Conservation (phyloP, 768 basidiomycete species). For the Porpolomopsis calyptriformis region DNA sequence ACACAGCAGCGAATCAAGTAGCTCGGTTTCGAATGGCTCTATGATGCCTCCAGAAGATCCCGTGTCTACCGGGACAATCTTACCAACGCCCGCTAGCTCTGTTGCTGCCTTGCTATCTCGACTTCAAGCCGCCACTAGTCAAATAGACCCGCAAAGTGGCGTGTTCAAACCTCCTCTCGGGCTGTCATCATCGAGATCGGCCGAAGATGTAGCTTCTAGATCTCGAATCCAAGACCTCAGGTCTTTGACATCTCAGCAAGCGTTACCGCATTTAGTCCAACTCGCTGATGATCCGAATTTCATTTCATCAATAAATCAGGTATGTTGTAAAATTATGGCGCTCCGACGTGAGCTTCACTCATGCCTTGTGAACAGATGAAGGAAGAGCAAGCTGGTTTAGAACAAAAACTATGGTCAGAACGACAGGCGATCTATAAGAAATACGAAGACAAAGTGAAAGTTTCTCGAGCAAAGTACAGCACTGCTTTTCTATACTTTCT, state of each 20-base stretch:
- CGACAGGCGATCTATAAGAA: constrained; percentile 49
- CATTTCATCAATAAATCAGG: constrained; percentile 40
- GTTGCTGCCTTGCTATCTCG: constrained; percentile 60
- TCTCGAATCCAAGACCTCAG: constrained; percentile 30
- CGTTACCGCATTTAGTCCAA: constrained; percentile 52
- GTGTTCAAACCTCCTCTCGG: too few species aligned
- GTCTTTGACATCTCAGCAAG: constrained; percentile 54
- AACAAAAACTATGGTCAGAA: constrained; percentile 59
- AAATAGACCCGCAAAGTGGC: too few species aligned
- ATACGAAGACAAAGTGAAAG: constrained; percentile 62
- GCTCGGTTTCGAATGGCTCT: too few species aligned
- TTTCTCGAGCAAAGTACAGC: constrained; percentile 57
- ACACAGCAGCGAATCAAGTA: neutral
- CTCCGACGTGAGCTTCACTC: constrained; percentile 1
- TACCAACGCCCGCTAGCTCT: constrained; percentile 19
- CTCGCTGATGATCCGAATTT: constrained; percentile 47
- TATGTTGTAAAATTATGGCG: constrained; percentile 18
- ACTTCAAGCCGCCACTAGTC: constrained; percentile 25
- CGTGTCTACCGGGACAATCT: too few species aligned
- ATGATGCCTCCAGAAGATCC: too few species aligned
- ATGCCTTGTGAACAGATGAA: constrained; percentile 40
- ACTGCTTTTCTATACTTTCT: constrained; percentile 4
- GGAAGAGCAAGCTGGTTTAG: constrained; percentile 58
- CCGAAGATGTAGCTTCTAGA: neutral
- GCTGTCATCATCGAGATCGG: neutral